phyloP scores from a whole-genome alignment of 2,329 filamentous ascomycete species.

The Cladosporium colombiae region DNA sequence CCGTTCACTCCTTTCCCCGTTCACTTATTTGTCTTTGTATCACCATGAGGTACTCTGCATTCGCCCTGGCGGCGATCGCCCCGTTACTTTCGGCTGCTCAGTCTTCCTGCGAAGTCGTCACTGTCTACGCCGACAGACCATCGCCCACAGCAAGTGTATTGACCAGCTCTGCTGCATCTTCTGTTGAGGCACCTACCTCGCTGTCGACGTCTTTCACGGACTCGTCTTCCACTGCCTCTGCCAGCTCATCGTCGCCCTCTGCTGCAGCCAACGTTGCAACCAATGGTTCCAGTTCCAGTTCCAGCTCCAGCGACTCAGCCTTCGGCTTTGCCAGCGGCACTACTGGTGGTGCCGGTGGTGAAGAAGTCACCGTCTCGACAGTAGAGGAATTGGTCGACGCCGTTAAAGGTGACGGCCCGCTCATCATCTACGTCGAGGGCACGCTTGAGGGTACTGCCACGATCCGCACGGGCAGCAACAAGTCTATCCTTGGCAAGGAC shows the following conservation, averaged over 20 bases:
- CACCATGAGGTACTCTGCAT: background rate
- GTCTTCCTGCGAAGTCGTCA: background rate
- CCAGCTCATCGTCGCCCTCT: background rate
- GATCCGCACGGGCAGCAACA: conserved; percentile 52
- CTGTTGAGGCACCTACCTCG: background rate
- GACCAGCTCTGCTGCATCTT: background rate
- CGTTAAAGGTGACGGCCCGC: conserved; percentile 34
- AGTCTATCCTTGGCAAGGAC: conserved; percentile 54
- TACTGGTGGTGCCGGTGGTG: conserved; percentile 49
- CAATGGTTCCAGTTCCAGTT: background rate
- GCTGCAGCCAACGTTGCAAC: background rate
- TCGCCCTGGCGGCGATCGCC: background rate
- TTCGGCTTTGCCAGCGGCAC: conserved; percentile 38
- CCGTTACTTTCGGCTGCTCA: background rate
- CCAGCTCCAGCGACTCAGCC: background rate
- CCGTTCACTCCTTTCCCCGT: background rate
- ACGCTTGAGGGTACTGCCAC: conserved; percentile 45
- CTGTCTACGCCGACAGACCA: background rate
- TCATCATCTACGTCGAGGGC: conserved; percentile 52
- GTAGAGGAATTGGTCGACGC: conserved; percentile 45
- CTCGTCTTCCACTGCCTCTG: background rate
- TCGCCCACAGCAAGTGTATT: background rate
- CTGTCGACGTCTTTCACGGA: background rate
- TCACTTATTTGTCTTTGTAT: background rate
- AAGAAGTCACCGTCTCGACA: conserved; percentile 49